These are phyloP conservation scores for Chamaenerion angustifolium DNA, from an alignment of 345 rosid genomes.

Conservation along the genomic window DNA sequence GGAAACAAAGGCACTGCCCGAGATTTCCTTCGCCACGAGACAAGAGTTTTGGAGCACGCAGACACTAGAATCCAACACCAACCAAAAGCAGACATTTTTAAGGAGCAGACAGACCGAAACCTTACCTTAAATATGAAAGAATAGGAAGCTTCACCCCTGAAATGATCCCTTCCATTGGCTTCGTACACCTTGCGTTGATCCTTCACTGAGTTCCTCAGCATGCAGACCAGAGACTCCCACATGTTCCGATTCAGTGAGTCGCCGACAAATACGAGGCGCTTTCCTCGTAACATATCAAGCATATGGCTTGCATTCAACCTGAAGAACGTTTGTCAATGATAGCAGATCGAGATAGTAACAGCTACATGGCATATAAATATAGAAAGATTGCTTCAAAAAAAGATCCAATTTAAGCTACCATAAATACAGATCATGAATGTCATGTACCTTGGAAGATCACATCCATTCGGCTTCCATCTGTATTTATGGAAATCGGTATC, in stretches of 20 bases:
- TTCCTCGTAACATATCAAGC: conserved; percentile 71
- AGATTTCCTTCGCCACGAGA: too few species aligned
- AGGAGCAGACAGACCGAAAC: background rate
- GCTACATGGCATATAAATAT: too few species aligned
- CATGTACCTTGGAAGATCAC: conserved; percentile 78
- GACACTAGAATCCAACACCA: too few species aligned
- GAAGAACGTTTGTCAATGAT: conserved; percentile 1
- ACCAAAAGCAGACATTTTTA: background rate
- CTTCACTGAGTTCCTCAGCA: conserved; percentile 51
- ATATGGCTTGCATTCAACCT: conserved; percentile 56
- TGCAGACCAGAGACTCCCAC: conserved; percentile 97
- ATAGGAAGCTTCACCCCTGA: conserved; percentile 74
- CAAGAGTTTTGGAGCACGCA: too few species aligned
- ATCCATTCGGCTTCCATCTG: conserved; percentile 85
- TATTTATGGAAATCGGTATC: conserved; percentile 54
- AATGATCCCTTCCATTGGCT: conserved; percentile 55
- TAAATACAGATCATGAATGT: too few species aligned
- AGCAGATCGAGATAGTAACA: too few species aligned
- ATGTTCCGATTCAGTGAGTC: conserved; percentile 89
- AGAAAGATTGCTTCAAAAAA: too few species aligned
- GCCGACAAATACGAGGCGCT: conserved; percentile 78
- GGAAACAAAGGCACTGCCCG: too few species aligned
- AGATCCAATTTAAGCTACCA: too few species aligned
- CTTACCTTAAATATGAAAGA: conserved; percentile 77
- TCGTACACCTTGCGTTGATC: conserved; percentile 59